Evolutionary conservation across 805 yeast species (phyloP).

Genomic region (Candida ulmi): DNA sequence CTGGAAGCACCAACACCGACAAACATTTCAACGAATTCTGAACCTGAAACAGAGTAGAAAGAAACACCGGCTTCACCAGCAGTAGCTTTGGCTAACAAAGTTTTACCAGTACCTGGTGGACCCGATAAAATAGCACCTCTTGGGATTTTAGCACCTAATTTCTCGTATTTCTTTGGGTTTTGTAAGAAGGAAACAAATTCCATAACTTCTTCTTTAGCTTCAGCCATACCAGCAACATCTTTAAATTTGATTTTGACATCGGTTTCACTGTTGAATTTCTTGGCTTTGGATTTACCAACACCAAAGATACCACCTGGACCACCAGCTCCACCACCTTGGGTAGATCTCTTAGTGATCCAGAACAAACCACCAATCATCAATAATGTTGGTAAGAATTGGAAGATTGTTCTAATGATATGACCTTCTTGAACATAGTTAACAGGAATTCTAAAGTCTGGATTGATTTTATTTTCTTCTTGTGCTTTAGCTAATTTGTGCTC

Average conservation of each 20-base stretch:
- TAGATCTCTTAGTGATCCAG: slow-evolving; percentile 69
- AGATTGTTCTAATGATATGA: slow-evolving; percentile 51
- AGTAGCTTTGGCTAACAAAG: slow-evolving; percentile 93
- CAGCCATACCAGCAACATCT: slow-evolving; percentile 97
- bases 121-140: slow-evolving; percentile 97
- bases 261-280: slow-evolving; percentile 84
- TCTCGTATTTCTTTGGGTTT: slow-evolving; percentile 85
- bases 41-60: slow-evolving; percentile 91
- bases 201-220: slow-evolving; percentile 96
- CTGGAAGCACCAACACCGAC: slow-evolving; percentile 99
- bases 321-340: slow-evolving; percentile 38
- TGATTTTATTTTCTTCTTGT: slow-evolving; percentile 62
- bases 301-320: slow-evolving; percentile 77
- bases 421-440: slow-evolving; percentile 75
- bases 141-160: slow-evolving; percentile 94
- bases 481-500: slow-evolving; percentile 74
- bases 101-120: slow-evolving; percentile 99
- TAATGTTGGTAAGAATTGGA: slow-evolving; percentile 84
- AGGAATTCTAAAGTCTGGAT: slow-evolving; percentile 66
- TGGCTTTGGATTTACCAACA: slow-evolving; percentile 89
- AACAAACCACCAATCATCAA: slow-evolving; percentile 83
- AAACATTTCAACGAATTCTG: slow-evolving; percentile 98
- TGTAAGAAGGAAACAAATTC: slow-evolving; percentile 94
- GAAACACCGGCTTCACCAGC: slow-evolving; percentile 99
- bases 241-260: slow-evolving; percentile 83